Base-by-base conservation (phyloP, 352 stramenopile genomes). In the Pythium grandisporangium region DNA sequence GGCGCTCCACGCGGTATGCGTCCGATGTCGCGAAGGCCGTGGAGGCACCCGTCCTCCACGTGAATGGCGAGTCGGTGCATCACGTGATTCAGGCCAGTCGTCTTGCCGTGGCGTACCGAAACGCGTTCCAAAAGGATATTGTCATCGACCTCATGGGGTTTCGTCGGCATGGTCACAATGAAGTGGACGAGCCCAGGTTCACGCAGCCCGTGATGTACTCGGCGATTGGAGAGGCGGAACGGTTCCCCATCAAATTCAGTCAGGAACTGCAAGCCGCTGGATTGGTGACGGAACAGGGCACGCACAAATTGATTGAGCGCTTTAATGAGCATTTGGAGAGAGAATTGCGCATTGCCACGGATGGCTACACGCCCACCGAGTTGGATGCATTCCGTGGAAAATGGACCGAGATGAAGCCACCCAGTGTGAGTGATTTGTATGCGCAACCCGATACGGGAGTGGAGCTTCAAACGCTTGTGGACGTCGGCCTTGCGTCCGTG, bases 141-240 rank as follows among this genome's bases (percentile, higher is more conserved):
- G 61, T 95, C 25, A 79, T 95, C 30, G 80, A 95, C 40, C 56
- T 95, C 33, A 62, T 88, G 39, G 77, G 64, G 14, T 95, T 81
- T 57, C 76, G 84, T 46, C 78, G 78, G 22, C 72, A 95, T 45
- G 84, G 84, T 38, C 84, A 95, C 73, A 95, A 95, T 48, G 84
- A 95, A 56, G 69, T 92, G 5, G 84, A 95, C 45, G 80, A 95
- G 37, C 84, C 84, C 12, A 69, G 74, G 14, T 90, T 95, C 52
- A 95, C 84, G 32, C 79, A 95, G 48, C 84, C 84, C 0, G 79
- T 84, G 32, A 93, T 94, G 81, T 94, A 95, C 53, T 61, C 70
- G 17, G 63, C 61, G 6, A 74, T 95, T 39, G 62, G 75, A 27
- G 58, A 76, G 44, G 57, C 73, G 2, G 71, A 62, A 16, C 71